These are phyloP conservation scores for Pyronema domesticum DNA, from an alignment of 495 filamentous ascomycete species.

Conservation along the genomic window DNA sequence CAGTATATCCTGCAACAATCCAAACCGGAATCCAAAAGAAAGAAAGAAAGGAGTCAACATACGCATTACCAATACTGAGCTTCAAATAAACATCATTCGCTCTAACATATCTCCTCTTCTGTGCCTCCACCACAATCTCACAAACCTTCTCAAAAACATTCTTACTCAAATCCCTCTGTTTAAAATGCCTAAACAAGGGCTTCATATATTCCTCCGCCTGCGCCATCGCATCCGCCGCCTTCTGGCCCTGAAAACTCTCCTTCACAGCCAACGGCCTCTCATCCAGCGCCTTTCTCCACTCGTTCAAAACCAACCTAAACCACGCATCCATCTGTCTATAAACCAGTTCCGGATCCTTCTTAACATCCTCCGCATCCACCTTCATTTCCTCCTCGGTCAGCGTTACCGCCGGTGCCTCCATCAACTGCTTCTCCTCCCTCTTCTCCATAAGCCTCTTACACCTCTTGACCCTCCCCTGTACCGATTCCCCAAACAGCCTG, in stretches of 20 bases:
- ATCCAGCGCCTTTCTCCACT: slow-evolving; percentile 69
- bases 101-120: slow-evolving; percentile 80
- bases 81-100: slow-evolving; percentile 89
- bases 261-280: slow-evolving; percentile 43
- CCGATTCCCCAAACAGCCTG: slow-evolving; percentile 67
- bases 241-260: slow-evolving; percentile 56
- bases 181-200: slow-evolving; percentile 80
- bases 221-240: slow-evolving; percentile 59
- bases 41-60: slow-evolving; percentile 15
- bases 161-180: slow-evolving; percentile 58
- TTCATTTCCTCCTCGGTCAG: slow-evolving; percentile 79
- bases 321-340: slow-evolving; percentile 80
- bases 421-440: slow-evolving; percentile 44
- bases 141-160: slow-evolving; percentile 65
- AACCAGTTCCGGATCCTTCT: slow-evolving; percentile 38
- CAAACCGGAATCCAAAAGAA: neutral
- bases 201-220: slow-evolving; percentile 70
- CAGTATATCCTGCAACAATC: slow-evolving; percentile 7
- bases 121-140: slow-evolving; percentile 84
- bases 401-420: slow-evolving; percentile 32
- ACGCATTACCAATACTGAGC: slow-evolving; percentile 90
- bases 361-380: slow-evolving; percentile 42
- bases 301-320: slow-evolving; percentile 77
- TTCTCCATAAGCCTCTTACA: slow-evolving; percentile 49
- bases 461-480: slow-evolving; percentile 45